These are phyloP conservation scores for Discostella stelligeroides DNA, from an alignment of 108 stramenopile genomes.

Conservation along the genomic window DNA sequence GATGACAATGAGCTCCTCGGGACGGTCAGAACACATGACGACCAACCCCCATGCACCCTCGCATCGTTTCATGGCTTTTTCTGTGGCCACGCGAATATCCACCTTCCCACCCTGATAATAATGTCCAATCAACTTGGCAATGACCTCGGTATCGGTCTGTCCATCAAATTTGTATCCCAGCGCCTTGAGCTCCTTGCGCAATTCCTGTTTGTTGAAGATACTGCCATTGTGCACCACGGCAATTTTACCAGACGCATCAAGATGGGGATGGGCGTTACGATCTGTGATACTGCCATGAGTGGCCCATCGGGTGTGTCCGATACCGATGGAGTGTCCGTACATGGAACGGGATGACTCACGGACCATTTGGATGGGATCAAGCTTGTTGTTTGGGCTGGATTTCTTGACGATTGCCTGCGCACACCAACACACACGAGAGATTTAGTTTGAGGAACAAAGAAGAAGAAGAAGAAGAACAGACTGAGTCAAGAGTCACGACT, in stretches of 20 bases:
- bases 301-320: constrained; percentile 94
- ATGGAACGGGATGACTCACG: constrained; percentile 38
- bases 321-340: constrained; percentile 66
- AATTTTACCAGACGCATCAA: constrained; percentile 66
- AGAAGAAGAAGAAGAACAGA: not conserved
- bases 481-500: constrained; percentile 11
- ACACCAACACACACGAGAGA: not conserved
- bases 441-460: not conserved
- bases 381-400: constrained; percentile 67
- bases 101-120: constrained; percentile 36
- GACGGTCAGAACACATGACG: constrained; percentile 56
- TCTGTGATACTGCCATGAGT: constrained; percentile 88
- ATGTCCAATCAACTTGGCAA: constrained; percentile 78
- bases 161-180: constrained; percentile 71
- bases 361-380: constrained; percentile 73
- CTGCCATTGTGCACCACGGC: constrained; percentile 91
- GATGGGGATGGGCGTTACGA: constrained; percentile 88
- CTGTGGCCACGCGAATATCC: constrained; percentile 57
- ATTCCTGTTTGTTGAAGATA: constrained; percentile 74
- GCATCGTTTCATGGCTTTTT: constrained; percentile 65
- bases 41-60: constrained; percentile 84
- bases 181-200: constrained; percentile 66
- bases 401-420: constrained; percentile 71
- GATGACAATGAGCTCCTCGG: constrained; percentile 84
- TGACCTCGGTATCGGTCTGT: constrained; percentile 92